A percentile compares a stretch with the other conserved stretches of the same genome.
Conservation (phyloP, 768 basidiomycete species). For the Hericium rajendrae region DNA sequence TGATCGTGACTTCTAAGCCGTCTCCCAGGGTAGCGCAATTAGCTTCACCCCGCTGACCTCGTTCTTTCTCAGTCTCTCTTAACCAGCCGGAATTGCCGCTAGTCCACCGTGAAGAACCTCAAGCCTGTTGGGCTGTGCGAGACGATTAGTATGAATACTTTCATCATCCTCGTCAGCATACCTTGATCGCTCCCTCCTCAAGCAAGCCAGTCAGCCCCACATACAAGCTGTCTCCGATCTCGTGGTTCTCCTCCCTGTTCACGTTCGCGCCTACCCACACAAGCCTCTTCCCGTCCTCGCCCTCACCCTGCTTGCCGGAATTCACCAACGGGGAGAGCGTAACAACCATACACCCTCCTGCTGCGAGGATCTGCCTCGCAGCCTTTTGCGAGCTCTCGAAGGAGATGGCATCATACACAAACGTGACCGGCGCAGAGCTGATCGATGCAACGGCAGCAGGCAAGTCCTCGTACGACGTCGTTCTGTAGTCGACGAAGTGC, state of each 20-base stretch:
- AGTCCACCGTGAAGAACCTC: too few species aligned
- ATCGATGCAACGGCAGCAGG: slow-evolving; percentile 7
- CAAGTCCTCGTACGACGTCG: slow-evolving; percentile 2
- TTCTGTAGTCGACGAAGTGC: slow-evolving; percentile 13
- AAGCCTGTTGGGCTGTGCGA: slow-evolving; percentile 1
- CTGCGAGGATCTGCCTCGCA: slow-evolving; percentile 6
- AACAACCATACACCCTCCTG: slow-evolving; percentile 6
- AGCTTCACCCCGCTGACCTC: slow-evolving; percentile 20
- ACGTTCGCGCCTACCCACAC: not conserved
- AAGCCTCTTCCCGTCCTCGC: not conserved
- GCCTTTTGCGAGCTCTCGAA: slow-evolving; percentile 7
- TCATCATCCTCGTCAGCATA: not conserved
- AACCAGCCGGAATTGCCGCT: too few species aligned
- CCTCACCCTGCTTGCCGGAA: not conserved
- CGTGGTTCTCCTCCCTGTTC: not conserved
- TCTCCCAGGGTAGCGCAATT: slow-evolving; percentile 7
- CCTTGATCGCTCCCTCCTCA: not conserved
- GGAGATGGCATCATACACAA: slow-evolving; percentile 13
- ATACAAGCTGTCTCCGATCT: slow-evolving; percentile 4
- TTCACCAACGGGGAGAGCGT: not conserved
- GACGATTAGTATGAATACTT: slow-evolving; percentile 13
- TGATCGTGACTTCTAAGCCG: too few species aligned
- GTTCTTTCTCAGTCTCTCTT: not conserved
- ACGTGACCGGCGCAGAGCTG: slow-evolving; percentile 1
- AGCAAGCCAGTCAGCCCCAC: slow-evolving; percentile 1